These are phyloP conservation scores for Tolypocladium pustulatum DNA, from an alignment of 2,329 filamentous ascomycete species.

Conservation along the genomic window DNA sequence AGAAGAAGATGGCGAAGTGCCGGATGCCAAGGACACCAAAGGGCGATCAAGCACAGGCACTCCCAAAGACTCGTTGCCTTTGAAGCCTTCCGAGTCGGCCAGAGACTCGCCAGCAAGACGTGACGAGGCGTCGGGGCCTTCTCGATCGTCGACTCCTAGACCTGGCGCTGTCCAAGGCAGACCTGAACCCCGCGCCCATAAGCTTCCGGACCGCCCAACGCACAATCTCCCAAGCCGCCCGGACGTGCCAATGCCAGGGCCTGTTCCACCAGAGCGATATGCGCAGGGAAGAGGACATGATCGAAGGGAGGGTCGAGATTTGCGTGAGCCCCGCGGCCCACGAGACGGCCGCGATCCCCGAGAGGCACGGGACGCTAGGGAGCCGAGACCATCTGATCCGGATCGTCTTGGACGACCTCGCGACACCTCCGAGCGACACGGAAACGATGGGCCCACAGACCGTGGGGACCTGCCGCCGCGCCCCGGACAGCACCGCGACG, in stretches of 20 bases:
- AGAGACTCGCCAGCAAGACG: conserved; percentile 15
- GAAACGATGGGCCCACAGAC: conserved; percentile 21
- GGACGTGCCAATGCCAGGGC: conserved; percentile 43
- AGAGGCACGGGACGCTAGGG: conserved; percentile 25
- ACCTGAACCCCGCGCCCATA: conserved; percentile 20
- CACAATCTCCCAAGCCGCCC: conserved; percentile 45
- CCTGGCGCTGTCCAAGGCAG: conserved; percentile 12
- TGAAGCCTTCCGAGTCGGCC: conserved; percentile 16
- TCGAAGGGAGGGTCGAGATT: conserved; percentile 25
- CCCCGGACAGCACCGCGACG: conserved; percentile 24
- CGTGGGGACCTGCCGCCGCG: conserved; percentile 23
- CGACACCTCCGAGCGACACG: conserved; percentile 33
- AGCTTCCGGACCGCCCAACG: conserved; percentile 22
- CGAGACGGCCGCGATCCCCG: conserved; percentile 19
- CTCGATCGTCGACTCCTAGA: conserved; percentile 18
- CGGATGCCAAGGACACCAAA: conserved; percentile 37
- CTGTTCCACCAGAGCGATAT: conserved; percentile 35
- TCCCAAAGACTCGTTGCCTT: conserved; percentile 22
- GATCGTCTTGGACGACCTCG: conserved; percentile 29
- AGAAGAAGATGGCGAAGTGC: conserved; percentile 64
- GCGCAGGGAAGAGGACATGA: conserved; percentile 29
- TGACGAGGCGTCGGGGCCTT: conserved; percentile 10
- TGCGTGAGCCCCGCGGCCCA: conserved; percentile 10
- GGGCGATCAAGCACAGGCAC: conserved; percentile 1
- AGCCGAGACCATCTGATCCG: conserved; percentile 28